phyloP scores from a whole-genome alignment of 495 filamentous ascomycete genomes.

The Trichoderma virens region DNA sequence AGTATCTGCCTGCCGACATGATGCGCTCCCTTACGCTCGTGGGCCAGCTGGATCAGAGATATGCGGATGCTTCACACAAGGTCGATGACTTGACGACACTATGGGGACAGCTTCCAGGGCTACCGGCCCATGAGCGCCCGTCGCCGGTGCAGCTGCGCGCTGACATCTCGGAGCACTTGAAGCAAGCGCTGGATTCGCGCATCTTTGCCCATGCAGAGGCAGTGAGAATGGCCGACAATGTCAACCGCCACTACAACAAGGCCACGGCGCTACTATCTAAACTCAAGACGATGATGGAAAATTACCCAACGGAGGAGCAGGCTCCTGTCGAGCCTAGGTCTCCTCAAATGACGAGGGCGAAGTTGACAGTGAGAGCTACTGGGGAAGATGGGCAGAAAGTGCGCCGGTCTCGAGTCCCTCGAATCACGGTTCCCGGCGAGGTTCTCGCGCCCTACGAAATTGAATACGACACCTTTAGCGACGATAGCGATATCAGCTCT shows the following conservation, averaged over 20 bases:
- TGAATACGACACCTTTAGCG: conserved; percentile 43
- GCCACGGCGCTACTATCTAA: conserved; percentile 72
- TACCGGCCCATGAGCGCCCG: conserved; percentile 42
- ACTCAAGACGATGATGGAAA: conserved; percentile 62
- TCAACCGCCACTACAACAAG: conserved; percentile 71
- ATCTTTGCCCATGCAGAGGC: conserved; percentile 78
- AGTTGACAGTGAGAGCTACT: conserved; percentile 59
- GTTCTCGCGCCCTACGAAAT: conserved; percentile 51
- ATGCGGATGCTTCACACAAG: conserved; percentile 52
- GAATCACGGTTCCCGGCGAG: conserved; percentile 50
- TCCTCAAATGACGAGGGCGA: conserved; percentile 51
- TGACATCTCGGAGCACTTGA: conserved; percentile 66
- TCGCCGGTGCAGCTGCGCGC: conserved; percentile 53
- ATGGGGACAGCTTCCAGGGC: conserved; percentile 63
- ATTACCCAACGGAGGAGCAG: conserved; percentile 40
- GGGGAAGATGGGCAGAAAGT: conserved; percentile 35
- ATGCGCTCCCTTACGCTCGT: conserved; percentile 85
- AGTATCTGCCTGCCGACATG: conserved; percentile 91
- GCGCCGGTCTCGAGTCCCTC: conserved; percentile 31
- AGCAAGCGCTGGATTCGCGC: conserved; percentile 66
- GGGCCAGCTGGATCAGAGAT: conserved; percentile 67
- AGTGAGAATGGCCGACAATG: conserved; percentile 63
- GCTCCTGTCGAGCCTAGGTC: conserved; percentile 40
- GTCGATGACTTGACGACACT: conserved; percentile 65
- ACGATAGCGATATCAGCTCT: conserved; percentile 36